Evolutionary conservation across 441 rosid genomes (phyloP).

Genomic region (Brassica balearica): DNA sequence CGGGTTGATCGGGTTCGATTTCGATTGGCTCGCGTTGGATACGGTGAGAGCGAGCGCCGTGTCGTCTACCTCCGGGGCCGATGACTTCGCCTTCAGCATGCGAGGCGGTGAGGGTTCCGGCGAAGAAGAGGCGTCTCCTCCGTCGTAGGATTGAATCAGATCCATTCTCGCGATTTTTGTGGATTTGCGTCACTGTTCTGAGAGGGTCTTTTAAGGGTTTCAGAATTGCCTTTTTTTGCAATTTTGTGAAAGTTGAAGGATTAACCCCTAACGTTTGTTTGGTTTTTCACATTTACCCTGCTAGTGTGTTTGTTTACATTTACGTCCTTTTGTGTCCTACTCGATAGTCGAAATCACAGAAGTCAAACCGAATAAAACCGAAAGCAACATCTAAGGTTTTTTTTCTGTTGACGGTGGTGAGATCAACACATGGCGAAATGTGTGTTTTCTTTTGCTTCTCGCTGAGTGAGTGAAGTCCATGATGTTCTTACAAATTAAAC

Average conservation of each 20-base stretch:
- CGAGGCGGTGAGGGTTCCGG: constrained; percentile 91
- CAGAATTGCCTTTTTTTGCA: neutral
- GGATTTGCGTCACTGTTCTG: constrained; percentile 8
- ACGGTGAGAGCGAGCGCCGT: constrained; percentile 84
- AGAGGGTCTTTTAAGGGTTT: constrained; percentile 6
- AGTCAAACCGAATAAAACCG: neutral
- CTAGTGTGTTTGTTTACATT: neutral
- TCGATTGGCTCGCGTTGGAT: constrained; percentile 61
- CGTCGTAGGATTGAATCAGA: constrained; percentile 46
- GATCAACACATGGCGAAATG: neutral
- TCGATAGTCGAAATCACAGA: neutral
- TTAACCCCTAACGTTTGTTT: constrained; percentile 7
- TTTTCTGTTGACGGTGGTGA: neutral
- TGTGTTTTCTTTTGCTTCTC: constrained; percentile 3
- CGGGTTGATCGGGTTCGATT: constrained; percentile 81
- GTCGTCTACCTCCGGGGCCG: constrained; percentile 92
- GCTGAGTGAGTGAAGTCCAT: neutral
- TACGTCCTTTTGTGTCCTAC: neutral
- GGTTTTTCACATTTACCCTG: constrained; percentile 8
- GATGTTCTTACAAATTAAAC: neutral
- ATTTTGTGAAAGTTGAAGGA: neutral
- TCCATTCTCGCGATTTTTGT: constrained; percentile 32
- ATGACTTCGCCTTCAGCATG: constrained; percentile 73
- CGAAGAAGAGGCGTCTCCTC: constrained; percentile 37
- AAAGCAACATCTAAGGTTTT: neutral